Evolutionary conservation across 345 rosid species (phyloP), one percentile per base, ranked within the genome.

Genomic region (Brassica rapa): DNA sequence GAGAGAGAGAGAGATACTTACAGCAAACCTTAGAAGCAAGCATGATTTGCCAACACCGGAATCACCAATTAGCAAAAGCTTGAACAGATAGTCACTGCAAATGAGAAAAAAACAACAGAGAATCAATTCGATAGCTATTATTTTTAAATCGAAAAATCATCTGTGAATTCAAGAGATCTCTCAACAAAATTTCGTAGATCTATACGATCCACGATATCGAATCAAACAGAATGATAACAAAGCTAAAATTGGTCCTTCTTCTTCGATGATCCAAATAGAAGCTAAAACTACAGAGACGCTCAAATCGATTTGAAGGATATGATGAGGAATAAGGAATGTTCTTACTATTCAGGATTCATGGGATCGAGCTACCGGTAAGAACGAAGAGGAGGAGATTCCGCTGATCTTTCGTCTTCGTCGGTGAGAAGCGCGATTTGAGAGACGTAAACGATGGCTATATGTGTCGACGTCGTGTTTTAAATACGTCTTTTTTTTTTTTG

Each of bases 261-360:
- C 24, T n/a, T 3, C 2, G 70, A 57, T 39, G 27, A 71, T 71
- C 57, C 57, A n/a, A 32, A 49, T 24, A 51, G 24, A 63, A 76
- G 12, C 63, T 37, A 68, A 16, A 1, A 70, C 35, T 46, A 39
- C 65, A 69, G 24, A 66, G 57, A 69, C 12, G 70, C 32, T 61
- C 65, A 8, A 19, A 64, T 53, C 67, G 75, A 69, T 74, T 71
- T 63, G 56, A 51, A 70, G 1, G 21, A 68, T 15, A 37, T 21
- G 63, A 55, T n/a, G 62, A 1, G 29, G 1, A 61, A 60, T 27
- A 27, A 27, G 4, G 30, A 27, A 4, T 9, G 60, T 25, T 70
- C 80, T 88, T 89, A 94, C 98, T 94, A 94, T 88, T 94, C 98
- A 70, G 92, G 90, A 89, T 89, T 94, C 98, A 94, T 94, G 37